Conservation (phyloP, 2,329 filamentous ascomycete species). For the Colletotrichum theobromicola region DNA sequence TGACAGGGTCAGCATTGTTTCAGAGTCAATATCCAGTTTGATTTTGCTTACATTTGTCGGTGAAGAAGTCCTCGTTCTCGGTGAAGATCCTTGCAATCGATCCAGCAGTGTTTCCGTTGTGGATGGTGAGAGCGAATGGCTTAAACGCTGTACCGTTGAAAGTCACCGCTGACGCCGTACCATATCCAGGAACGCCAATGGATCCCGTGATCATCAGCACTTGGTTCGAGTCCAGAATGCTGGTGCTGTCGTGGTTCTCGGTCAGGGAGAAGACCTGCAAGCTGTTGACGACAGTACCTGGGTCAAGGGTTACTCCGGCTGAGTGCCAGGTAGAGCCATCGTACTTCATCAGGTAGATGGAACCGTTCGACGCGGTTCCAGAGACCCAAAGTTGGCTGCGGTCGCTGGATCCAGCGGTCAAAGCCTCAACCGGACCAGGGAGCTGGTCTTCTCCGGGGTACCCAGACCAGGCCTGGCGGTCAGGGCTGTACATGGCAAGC, state of each 20-base stretch:
- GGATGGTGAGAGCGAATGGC: constrained; percentile 83
- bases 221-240: constrained; percentile 70
- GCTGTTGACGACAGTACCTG: constrained; percentile 73
- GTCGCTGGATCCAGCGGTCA: constrained; percentile 76
- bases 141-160: constrained; percentile 82
- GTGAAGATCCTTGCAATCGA: constrained; percentile 85
- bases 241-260: constrained; percentile 67
- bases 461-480: constrained; percentile 68
- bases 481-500: constrained; percentile 76
- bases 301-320: constrained; percentile 66
- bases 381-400: constrained; percentile 81
- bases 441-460: constrained; percentile 69
- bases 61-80: constrained; percentile 80
- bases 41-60: constrained; percentile 60
- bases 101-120: constrained; percentile 67
- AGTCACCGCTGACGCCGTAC: constrained; percentile 82
- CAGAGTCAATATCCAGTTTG: background rate
- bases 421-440: constrained; percentile 79
- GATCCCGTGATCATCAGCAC: constrained; percentile 85
- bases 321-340: constrained; percentile 75
- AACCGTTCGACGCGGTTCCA: constrained; percentile 67
- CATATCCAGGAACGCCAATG: constrained; percentile 76
- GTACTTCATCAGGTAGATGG: constrained; percentile 82
- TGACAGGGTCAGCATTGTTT: constrained; percentile 24
- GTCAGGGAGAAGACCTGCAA: constrained; percentile 82